Conservation (phyloP, 257 asterid species). For the Capsicum rhomboideum region DNA sequence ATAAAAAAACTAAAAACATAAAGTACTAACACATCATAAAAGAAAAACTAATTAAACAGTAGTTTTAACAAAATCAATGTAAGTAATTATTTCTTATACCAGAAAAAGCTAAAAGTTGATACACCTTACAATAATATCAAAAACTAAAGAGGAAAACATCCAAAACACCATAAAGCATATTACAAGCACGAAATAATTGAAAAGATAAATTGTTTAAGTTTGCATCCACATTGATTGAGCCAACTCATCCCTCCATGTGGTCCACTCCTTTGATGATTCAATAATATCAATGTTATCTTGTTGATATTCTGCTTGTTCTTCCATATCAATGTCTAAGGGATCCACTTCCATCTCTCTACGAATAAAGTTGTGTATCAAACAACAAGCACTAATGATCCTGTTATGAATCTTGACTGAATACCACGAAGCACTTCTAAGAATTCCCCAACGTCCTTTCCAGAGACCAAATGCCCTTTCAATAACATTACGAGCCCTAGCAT, state of each 20-base stretch:
- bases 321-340: too few relatives aligned
- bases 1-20: too few relatives aligned
- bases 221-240: neutral
- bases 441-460: neutral
- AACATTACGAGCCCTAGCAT: neutral
- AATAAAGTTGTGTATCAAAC: too few relatives aligned
- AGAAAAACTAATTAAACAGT: too few relatives aligned
- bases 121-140: too few relatives aligned
- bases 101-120: too few relatives aligned
- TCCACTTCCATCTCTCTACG: too few relatives aligned
- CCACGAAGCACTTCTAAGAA: neutral
- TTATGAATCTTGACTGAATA: neutral
- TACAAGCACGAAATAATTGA: too few relatives aligned
- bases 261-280: neutral
- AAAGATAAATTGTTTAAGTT: neutral
- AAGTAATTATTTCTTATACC: too few relatives aligned
- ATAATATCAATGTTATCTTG: neutral
- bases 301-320: too few relatives aligned
- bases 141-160: neutral
- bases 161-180: neutral
- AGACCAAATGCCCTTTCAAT: neutral
- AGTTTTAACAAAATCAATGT: too few relatives aligned
- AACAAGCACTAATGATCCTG: neutral
- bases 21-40: too few relatives aligned
- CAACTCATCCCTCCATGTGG: neutral